A percentile compares a stretch with the other conserved stretches of the same genome.
These are phyloP conservation scores for Neurospora sp. DNA, from an alignment of 495 filamentous ascomycete genomes.

Conservation along the genomic window DNA sequence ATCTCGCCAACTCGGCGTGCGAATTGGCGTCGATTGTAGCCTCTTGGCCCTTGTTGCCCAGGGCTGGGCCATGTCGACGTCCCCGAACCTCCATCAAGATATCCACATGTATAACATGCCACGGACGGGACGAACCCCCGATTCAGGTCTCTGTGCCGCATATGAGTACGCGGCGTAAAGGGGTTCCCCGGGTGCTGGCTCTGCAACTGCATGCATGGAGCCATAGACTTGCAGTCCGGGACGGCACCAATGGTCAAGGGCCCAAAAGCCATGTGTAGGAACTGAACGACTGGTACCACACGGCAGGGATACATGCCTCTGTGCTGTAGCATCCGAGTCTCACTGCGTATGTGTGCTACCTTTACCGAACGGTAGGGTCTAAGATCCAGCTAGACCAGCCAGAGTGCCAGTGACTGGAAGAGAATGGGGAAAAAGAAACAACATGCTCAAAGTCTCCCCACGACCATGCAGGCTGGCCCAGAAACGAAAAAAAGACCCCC, in stretches of 20 bases:
- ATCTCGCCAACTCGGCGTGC: not conserved
- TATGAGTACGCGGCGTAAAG: not conserved
- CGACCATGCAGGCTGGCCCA: not conserved
- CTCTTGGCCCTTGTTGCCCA: not conserved
- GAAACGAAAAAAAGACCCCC: not conserved
- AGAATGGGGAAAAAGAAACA: not conserved
- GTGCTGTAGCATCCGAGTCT: not conserved
- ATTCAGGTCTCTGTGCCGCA: not conserved
- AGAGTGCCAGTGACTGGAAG: not conserved
- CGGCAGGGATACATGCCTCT: not conserved
- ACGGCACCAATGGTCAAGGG: not conserved
- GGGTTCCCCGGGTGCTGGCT: not conserved
- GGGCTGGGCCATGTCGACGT: not conserved
- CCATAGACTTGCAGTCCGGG: not conserved
- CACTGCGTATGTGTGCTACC: not conserved
- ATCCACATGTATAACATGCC: not conserved
- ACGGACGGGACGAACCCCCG: not conserved
- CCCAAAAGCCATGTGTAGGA: not conserved
- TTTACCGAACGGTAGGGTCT: not conserved
- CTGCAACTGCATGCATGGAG: not conserved
- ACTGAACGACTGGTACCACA: not conserved
- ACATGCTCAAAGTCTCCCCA: not conserved
- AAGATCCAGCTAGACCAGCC: not conserved
- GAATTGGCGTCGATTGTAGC: not conserved
- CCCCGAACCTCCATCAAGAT: not conserved